A percentile compares a stretch with the other conserved stretches of the same genome.
phyloP scores from a whole-genome alignment of 805 yeast species.

The Metschnikowia similis region DNA sequence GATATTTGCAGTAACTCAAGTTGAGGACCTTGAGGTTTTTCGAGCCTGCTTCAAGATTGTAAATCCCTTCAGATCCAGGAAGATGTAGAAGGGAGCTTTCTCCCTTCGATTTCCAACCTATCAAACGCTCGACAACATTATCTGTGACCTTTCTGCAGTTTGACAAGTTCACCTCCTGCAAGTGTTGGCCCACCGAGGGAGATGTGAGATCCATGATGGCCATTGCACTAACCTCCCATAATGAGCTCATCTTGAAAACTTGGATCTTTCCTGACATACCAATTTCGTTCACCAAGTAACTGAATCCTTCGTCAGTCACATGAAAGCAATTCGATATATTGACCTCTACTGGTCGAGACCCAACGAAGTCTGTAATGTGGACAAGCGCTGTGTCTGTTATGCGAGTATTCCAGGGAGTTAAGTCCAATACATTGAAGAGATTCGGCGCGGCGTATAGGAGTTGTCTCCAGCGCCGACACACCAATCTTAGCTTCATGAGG shows the following conservation, averaged over 20 bases:
- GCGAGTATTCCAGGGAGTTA: constrained; percentile 58
- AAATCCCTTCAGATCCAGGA: constrained; percentile 11
- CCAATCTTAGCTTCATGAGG: constrained; percentile 55
- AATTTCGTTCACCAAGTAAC: constrained; percentile 63
- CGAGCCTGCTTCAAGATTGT: constrained; percentile 48
- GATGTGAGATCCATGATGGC: constrained; percentile 75
- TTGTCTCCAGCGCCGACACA: constrained; percentile 68
- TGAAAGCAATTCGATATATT: constrained; percentile 73
- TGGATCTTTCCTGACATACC: constrained; percentile 61
- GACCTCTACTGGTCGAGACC: constrained; percentile 57
- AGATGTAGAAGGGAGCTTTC: constrained; percentile 3
- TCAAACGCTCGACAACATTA: constrained; percentile 62
- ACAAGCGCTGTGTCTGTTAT: constrained; percentile 55
- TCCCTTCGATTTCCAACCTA: constrained; percentile 43
- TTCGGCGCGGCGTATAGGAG: constrained; percentile 53
- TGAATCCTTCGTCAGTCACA: constrained; percentile 70
- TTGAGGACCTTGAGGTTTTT: constrained; percentile 49
- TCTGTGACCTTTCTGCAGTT: constrained; percentile 74
- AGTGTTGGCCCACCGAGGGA: constrained; percentile 55
- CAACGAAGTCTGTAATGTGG: constrained; percentile 64
- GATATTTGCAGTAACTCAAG: constrained; percentile 70
- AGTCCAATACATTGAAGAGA: constrained; percentile 49
- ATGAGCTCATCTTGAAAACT: constrained; percentile 57
- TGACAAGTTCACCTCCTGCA: constrained; percentile 60
- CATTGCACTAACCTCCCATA: constrained; percentile 78